Evolutionary conservation across 2,329 filamentous ascomycete species (phyloP), one percentile per base, ranked within the genome.

Genomic region (Colletotrichum liaoningense): DNA sequence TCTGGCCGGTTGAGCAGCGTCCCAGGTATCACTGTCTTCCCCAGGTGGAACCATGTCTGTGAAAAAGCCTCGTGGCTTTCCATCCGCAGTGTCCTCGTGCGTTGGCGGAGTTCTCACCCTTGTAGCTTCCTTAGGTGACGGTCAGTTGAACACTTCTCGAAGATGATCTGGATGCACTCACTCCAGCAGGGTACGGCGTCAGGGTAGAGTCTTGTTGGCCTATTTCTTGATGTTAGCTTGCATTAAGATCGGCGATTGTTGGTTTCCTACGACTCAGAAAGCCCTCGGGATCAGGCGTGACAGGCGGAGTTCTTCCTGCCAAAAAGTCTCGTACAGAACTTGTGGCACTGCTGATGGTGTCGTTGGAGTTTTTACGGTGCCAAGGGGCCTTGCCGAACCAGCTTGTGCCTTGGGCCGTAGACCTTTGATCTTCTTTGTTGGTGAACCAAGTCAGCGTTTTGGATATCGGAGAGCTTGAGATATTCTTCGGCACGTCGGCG

Each of bases 41-140:
- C 74, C 52, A 0, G 83, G 82, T 1, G 81, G 78, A 12, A 80
- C 77, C 42, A 85, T 81, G 26, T 86, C 80, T 16, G 83, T 83
- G 75, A 88, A 88, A 76, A 87, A 86, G 4, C 80, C 82, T 5
- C 84, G 83, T 3, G 82, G 80, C 42, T 75, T 81, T 6, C 82
- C 81, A 58, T 82, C 82, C 16, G 79, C 78, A 9, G 81, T 82
- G 54, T 80, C 79, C 72, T 86, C 83, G 24, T 81, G 81, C 24
- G 86, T 76, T 0, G 85, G 86, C 1, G 87, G 87, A 3, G 87
- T 88, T 63, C 82, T 83, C 14, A 89, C 78, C 5, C 87, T 83
- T n/a, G 79, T 83, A 5, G 87, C 87, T 80, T 89, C 87, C 87
- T 88, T 24, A 11, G 4, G 9, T 19, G 8, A 63, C 7, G 9